Evolutionary conservation across 768 basidiomycete genomes (phyloP).

Genomic region (Xerocomellus amylosporus): DNA sequence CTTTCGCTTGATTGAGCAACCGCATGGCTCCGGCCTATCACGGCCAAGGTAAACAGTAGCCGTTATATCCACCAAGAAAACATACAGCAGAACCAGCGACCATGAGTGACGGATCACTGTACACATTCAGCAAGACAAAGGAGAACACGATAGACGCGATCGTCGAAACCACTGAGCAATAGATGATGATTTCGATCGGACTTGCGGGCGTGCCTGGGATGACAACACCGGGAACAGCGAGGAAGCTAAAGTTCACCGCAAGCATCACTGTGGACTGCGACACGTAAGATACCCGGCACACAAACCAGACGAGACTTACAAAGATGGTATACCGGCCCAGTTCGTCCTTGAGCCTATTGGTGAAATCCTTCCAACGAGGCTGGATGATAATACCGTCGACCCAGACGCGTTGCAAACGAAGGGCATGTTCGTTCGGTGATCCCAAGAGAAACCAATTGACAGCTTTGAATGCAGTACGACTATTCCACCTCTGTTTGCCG

Average conservation of each 20-base stretch:
- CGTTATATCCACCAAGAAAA: not conserved
- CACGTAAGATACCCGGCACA: not conserved
- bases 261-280: slow-evolving; percentile 18
- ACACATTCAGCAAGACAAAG: slow-evolving; percentile 9
- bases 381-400: slow-evolving; percentile 8
- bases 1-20: not conserved
- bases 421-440: slow-evolving; percentile 9
- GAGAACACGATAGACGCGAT: slow-evolving; percentile 16
- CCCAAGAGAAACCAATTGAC: not conserved
- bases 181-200: slow-evolving; percentile 8
- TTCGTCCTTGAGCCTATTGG: slow-evolving; percentile 1
- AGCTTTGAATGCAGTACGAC: not conserved
- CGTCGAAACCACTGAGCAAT: slow-evolving; percentile 10
- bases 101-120: slow-evolving; percentile 5
- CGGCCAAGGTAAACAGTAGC: not conserved
- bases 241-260: slow-evolving; percentile 16
- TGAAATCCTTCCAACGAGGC: slow-evolving; percentile 12
- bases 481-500: slow-evolving; percentile 2
- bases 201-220: not conserved
- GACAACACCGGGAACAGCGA: slow-evolving; percentile 9
- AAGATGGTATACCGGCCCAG: slow-evolving; percentile 10
- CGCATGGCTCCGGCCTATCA: slow-evolving; percentile 2
- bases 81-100: slow-evolving; percentile 1
- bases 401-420: slow-evolving; percentile 13
- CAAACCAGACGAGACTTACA: not conserved